Evolutionary conservation across 352 stramenopile species (phyloP).

Genomic region (Phytophthora vignae): DNA sequence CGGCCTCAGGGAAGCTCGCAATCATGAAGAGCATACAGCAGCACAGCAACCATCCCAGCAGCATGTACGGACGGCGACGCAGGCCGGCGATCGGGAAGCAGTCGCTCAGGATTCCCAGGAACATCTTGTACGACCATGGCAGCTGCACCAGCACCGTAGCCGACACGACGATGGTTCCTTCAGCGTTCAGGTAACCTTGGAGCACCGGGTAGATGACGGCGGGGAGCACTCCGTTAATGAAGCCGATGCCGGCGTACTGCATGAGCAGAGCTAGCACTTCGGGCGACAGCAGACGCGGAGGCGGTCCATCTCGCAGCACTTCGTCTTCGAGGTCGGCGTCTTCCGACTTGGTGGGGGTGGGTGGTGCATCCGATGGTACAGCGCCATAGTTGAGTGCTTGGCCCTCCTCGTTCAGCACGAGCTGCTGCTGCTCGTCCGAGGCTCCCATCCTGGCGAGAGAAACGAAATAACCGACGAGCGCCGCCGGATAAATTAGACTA

Average conservation of each 20-base stretch:
- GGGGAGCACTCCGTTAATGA: slow-evolving; percentile 50
- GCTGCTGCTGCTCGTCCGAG: slow-evolving; percentile 30
- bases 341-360: slow-evolving; percentile 1
- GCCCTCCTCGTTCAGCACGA: slow-evolving; percentile 23
- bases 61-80: slow-evolving; percentile 61
- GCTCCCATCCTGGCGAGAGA: slow-evolving; percentile 25
- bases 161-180: slow-evolving; percentile 57
- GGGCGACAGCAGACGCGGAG: slow-evolving; percentile 34
- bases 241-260: slow-evolving; percentile 60
- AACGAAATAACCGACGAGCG: slow-evolving; percentile 1
- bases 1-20: slow-evolving; percentile 37
- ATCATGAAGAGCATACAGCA: slow-evolving; percentile 58
- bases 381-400: slow-evolving; percentile 29
- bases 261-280: slow-evolving; percentile 43
- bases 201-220: slow-evolving; percentile 57
- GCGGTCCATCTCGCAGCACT: slow-evolving; percentile 34
- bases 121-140: slow-evolving; percentile 62
- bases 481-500: slow-evolving; percentile 24
- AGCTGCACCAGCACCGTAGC: slow-evolving; percentile 53
- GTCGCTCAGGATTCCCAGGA: slow-evolving; percentile 61
- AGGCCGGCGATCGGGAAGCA: slow-evolving; percentile 59
- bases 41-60: slow-evolving; percentile 57
- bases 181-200: slow-evolving; percentile 54
- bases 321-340: slow-evolving; percentile 35
- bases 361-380: slow-evolving; percentile 10